Conservation (phyloP, 345 rosid genomes). For the Pugionium dolabratum region DNA sequence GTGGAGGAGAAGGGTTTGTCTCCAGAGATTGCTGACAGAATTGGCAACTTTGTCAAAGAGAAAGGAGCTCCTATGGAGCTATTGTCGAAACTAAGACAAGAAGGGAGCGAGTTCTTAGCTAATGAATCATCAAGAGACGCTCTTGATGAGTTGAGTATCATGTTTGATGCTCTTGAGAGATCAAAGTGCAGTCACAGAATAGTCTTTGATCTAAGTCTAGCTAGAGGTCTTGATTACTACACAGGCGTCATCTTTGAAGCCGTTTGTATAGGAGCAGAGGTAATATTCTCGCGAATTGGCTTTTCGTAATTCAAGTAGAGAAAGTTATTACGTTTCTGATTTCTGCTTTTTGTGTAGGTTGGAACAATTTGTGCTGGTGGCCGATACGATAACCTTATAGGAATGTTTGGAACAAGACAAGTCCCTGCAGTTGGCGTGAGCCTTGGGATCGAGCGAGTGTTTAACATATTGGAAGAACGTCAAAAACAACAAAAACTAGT, state of each 20-base stretch:
- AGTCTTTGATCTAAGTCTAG: constrained; percentile 90
- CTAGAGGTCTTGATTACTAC: constrained; percentile 95
- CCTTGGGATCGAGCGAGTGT: constrained; percentile 70
- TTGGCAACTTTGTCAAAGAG: constrained; percentile 72
- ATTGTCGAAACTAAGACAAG: constrained; percentile 56
- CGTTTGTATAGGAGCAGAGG: constrained; percentile 77
- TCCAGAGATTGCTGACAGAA: constrained; percentile 65
- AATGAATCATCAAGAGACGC: constrained; percentile 65
- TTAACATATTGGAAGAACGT: constrained; percentile 55
- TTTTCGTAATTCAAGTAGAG: not conserved
- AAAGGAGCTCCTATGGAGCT: constrained; percentile 68
- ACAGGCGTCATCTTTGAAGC: constrained; percentile 95
- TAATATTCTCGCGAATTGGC: constrained; percentile 19
- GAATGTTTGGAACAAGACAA: constrained; percentile 71
- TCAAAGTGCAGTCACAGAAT: constrained; percentile 70
- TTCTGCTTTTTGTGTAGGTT: constrained; percentile 46
- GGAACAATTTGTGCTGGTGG: constrained; percentile 87
- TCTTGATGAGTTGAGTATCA: constrained; percentile 63
- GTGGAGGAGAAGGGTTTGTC: constrained; percentile 85
- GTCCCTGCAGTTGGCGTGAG: constrained; percentile 86
- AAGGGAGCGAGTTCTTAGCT: constrained; percentile 55
- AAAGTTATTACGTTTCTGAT: not conserved
- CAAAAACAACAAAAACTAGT: constrained; percentile 65
- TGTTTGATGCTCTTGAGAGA: constrained; percentile 77
- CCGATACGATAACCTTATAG: constrained; percentile 76